phyloP scores from a whole-genome alignment of 169 alveolate species.

The Plasmodium chabaudi region DNA sequence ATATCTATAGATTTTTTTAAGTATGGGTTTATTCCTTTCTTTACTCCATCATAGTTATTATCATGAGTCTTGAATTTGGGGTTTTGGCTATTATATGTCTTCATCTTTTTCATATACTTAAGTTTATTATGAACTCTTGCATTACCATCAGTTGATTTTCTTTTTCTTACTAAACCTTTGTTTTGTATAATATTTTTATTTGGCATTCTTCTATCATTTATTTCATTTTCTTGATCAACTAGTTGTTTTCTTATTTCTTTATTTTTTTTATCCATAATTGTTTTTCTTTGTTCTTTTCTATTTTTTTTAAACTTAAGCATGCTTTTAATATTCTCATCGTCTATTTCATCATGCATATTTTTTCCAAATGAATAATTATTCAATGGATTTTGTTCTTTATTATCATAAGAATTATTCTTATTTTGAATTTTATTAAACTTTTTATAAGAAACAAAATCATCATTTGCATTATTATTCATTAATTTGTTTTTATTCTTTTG shows the following conservation, averaged over 20 bases:
- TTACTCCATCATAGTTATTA: conserved; percentile 87
- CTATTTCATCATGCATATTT: conserved; percentile 25
- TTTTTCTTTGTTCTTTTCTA: conserved; percentile 71
- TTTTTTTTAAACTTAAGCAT: conserved; percentile 74
- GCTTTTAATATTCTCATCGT: conserved; percentile 74
- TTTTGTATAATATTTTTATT: conserved; percentile 89
- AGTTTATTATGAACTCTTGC: conserved; percentile 94
- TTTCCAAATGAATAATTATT: conserved; percentile 22
- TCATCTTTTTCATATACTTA: conserved; percentile 91
- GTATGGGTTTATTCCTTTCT: conserved; percentile 88
- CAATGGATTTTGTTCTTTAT: conserved; percentile 37
- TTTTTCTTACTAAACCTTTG: conserved; percentile 92
- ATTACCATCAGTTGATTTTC: conserved; percentile 94
- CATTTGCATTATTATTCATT: conserved; percentile 27
- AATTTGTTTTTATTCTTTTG: conserved; percentile 66
- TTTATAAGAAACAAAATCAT: conserved; percentile 74
- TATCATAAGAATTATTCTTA: conserved; percentile 12
- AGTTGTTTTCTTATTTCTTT: conserved; percentile 76
- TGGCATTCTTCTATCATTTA: conserved; percentile 73
- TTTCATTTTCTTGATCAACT: conserved; percentile 77
- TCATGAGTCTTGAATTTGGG: conserved; percentile 81
- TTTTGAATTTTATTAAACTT: conserved; percentile 72
- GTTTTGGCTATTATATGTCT: conserved; percentile 79
- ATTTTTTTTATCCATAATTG: conserved; percentile 30
- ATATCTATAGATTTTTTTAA: conserved; percentile 85